Evolutionary conservation across 2,329 filamentous ascomycete genomes (phyloP).

Genomic region (Echinosphaeria canescens): DNA sequence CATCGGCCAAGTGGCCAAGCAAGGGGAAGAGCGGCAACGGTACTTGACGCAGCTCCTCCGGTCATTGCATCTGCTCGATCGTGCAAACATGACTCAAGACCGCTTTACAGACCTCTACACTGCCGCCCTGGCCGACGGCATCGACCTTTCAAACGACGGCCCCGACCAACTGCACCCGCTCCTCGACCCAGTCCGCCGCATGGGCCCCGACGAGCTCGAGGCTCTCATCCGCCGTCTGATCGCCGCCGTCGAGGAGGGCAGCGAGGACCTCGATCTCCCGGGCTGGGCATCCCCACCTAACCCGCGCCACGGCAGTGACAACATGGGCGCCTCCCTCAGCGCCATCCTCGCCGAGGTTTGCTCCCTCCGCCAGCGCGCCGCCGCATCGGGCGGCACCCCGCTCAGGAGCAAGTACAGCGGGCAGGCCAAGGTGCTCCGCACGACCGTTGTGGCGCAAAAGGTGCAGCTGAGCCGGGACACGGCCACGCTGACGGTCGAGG

Average conservation of each 20-base stretch:
- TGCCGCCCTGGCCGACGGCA: constrained; percentile 32
- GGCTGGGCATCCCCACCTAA: constrained; percentile 11
- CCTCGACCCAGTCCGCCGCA: constrained; percentile 22
- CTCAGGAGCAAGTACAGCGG: constrained; percentile 59
- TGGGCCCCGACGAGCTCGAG: constrained; percentile 26
- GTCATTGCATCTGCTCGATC: constrained; percentile 23
- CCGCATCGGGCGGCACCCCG: constrained; percentile 19
- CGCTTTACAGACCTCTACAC: too few relatives aligned
- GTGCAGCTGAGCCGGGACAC: constrained; percentile 62
- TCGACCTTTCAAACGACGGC: constrained; percentile 25
- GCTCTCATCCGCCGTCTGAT: constrained; percentile 19
- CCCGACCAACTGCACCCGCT: constrained; percentile 23
- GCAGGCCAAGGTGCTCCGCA: constrained; percentile 46
- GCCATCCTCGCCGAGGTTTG: constrained; percentile 22
- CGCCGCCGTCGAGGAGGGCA: constrained; percentile 12
- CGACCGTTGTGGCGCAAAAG: constrained; percentile 62
- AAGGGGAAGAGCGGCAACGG: constrained; percentile 4
- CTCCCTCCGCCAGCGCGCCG: constrained; percentile 19
- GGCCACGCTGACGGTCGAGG: constrained; percentile 45
- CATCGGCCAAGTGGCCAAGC: constrained; percentile 14
- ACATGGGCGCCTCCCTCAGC: constrained; percentile 13
- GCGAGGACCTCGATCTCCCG: constrained; percentile 14
- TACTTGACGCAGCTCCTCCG: constrained; percentile 21
- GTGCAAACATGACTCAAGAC: too few relatives aligned
- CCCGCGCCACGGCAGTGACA: constrained; percentile 11